Evolutionary conservation across 2,329 filamentous ascomycete genomes (phyloP).

Genomic region (Sarocladium brachiariae): DNA sequence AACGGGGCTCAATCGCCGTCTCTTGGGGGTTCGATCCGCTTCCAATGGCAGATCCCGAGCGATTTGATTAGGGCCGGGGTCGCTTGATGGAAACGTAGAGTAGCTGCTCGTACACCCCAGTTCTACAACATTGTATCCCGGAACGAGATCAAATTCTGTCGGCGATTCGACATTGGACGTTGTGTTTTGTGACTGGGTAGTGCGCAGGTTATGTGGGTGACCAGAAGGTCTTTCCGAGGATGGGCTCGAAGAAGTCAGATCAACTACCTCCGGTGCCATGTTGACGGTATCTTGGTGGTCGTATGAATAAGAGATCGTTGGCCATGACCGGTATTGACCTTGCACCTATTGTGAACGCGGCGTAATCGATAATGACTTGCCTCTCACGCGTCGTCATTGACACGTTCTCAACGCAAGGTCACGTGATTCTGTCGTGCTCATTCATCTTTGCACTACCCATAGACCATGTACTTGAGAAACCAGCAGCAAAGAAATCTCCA

Average conservation of each 20-base stretch:
- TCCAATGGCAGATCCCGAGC: not conserved
- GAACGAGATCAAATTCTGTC: not conserved
- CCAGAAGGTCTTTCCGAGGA: not conserved
- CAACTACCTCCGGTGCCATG: constrained; percentile 14
- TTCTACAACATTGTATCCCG: no score
- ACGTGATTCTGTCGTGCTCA: not conserved
- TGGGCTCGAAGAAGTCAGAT: constrained; percentile 16
- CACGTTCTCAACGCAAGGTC: not conserved
- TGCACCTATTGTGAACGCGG: no score
- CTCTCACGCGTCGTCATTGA: not conserved
- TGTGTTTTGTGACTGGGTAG: not conserved
- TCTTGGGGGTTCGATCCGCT: not conserved
- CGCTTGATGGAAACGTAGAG: not conserved
- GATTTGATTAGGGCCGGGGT: not conserved
- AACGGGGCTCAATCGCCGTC: not conserved
- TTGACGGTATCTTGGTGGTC: not conserved
- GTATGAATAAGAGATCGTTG: no score
- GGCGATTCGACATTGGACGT: not conserved
- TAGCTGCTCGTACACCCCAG: not conserved
- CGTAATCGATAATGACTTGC: not conserved
- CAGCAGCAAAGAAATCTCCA: no score
- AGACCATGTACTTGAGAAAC: no score
- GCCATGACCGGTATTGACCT: no score
- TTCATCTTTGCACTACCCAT: no score
- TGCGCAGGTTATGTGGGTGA: not conserved